Evolutionary conservation across 495 filamentous ascomycete genomes (phyloP), one percentile per base, ranked within the genome.

Genomic region (Daldinia concentrica): DNA sequence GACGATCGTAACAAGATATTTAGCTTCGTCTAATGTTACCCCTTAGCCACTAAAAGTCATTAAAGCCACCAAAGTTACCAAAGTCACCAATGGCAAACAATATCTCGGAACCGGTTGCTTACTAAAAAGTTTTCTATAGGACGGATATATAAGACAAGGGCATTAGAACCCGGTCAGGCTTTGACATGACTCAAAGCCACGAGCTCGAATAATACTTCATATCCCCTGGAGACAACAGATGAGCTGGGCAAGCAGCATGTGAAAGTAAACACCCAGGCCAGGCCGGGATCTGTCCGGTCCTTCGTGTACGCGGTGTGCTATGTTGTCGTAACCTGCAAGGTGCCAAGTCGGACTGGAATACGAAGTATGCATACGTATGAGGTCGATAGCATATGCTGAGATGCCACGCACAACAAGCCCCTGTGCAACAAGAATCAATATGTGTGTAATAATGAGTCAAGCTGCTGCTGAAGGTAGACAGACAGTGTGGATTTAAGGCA

Each of bases 331-430:
- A 65, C 58, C 62, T 66, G 66, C 64, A 63, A 69, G 66, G 58
- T 50, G 71, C 62, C 71, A 73, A 65, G 71, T 73, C 66, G 62
- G 66, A 66, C 58, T 59, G 56, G 71, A 73, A 73, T 73, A 73
- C 71, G 71, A 73, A 73, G 45, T 62, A 62, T 60, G 57, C 56
- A 64, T 69, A 60, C 60, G 56, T 69, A 69, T 68, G 57, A 68
- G 26, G 34, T 59, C 61, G 19, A 68, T 62, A 56, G 64, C 41
- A 64, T 27, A 41, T 68, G 26, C 39, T 55, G 32, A 65, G 37
- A 61, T 68, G 56, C 60, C 50, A 64, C 48, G 50, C 48, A 58
- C 27, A 57, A 73, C 27, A 32, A 58, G 15, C 43, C 26, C 36
- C 57, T 66, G 66, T 73, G 71, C 4, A 60, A 73, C 71, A 7